A percentile compares a stretch with the other conserved stretches of the same genome.
Conservation (phyloP, 371 early-diverging fungal genomes). For the Mortierella sp. region DNA sequence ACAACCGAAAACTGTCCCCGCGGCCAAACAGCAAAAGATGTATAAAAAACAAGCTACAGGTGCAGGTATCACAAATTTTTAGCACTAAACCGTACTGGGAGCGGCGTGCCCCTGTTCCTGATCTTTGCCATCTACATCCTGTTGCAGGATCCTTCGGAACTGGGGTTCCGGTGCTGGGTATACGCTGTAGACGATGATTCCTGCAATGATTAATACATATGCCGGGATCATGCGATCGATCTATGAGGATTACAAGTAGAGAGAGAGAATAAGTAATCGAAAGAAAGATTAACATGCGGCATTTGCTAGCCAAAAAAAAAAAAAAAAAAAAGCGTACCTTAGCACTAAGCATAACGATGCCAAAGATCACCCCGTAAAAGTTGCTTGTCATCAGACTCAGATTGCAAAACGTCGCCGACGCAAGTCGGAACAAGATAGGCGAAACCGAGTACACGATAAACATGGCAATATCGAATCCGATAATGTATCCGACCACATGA, state of each 20-base stretch:
- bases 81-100: conserved; percentile 6
- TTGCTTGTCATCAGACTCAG: conserved; percentile 80
- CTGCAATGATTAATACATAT: conserved; percentile 67
- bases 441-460: conserved; percentile 74
- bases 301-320: too few relatives aligned
- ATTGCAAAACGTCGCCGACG: conserved; percentile 79
- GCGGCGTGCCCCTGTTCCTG: not conserved
- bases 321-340: conserved; percentile 10
- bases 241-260: not conserved
- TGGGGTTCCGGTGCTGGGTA: conserved; percentile 56
- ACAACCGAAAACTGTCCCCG: too few relatives aligned
- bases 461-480: conserved; percentile 71
- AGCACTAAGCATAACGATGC: conserved; percentile 70
- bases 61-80: too few relatives aligned
- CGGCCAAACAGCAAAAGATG: too few relatives aligned
- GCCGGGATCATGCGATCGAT: conserved; percentile 71
- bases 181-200: conserved; percentile 71
- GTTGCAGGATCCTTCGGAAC: conserved; percentile 20
- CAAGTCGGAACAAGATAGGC: conserved; percentile 72
- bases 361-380: conserved; percentile 78
- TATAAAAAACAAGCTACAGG: too few relatives aligned
- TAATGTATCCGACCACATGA: conserved; percentile 63
- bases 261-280: not conserved
- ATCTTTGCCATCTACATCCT: conserved; percentile 1
- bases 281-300: not conserved